Evolutionary conservation across 352 stramenopile species (phyloP).

Genomic region (Phytophthora ohioensis): DNA sequence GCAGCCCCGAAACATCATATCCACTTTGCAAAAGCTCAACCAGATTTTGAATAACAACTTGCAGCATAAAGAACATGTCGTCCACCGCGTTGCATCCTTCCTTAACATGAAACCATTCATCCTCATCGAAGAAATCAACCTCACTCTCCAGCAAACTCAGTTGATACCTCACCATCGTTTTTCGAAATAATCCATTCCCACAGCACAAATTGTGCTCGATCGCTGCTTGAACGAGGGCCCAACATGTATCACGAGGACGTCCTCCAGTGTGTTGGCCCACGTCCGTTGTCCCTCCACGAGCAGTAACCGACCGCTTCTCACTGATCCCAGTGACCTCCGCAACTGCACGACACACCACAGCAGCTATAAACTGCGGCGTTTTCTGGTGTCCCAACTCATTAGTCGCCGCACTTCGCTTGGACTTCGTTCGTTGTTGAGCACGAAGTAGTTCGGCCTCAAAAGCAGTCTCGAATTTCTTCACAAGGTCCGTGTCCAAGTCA

Average conservation of each 20-base stretch:
- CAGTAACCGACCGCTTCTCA: conserved; percentile 31
- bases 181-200: conserved; percentile 40
- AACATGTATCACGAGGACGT: conserved; percentile 52
- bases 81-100: conserved; percentile 17
- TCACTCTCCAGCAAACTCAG: conserved; percentile 45
- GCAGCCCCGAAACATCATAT: conserved; percentile 19
- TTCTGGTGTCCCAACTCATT: conserved; percentile 51
- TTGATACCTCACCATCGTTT: conserved; percentile 42
- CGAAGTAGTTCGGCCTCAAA: conserved; percentile 32
- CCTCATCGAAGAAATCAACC: conserved; percentile 31
- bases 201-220: conserved; percentile 46
- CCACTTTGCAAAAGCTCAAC: conserved; percentile 22
- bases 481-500: conserved; percentile 18
- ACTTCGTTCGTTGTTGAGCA: conserved; percentile 34
- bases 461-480: conserved; percentile 2
- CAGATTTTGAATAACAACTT: conserved; percentile 10
- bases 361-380: conserved; percentile 58
- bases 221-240: conserved; percentile 50
- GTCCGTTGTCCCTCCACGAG: conserved; percentile 51
- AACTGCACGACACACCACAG: conserved; percentile 29
- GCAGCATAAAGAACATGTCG: conserved; percentile 37
- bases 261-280: conserved; percentile 61
- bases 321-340: neutral
- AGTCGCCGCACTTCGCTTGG: conserved; percentile 37
- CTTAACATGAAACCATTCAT: neutral